Evolutionary conservation across 1,284 basidiomycete genomes (phyloP).

Genomic region (Fistulinella cinereoalba): DNA sequence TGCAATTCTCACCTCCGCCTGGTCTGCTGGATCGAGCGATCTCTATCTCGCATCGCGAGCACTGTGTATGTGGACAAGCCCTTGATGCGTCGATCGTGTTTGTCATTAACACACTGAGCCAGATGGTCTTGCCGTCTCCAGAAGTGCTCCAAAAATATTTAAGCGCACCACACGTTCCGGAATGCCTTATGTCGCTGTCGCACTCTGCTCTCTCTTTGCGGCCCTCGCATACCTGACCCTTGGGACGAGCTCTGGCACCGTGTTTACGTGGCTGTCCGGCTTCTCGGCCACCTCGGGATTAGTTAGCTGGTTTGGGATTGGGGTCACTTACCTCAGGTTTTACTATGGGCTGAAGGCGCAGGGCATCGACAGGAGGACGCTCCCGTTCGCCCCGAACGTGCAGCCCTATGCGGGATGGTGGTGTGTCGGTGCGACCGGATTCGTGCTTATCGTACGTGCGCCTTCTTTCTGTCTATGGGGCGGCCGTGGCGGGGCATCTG

Average conservation of each 20-base stretch:
- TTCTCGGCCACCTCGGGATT: conserved; percentile 46
- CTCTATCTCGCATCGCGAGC: conserved; percentile 26
- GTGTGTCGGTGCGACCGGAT: conserved; percentile 32
- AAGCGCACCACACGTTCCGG: conserved; percentile 50
- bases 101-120: neutral
- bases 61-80: conserved; percentile 16
- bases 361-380: conserved; percentile 45
- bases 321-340: conserved; percentile 61
- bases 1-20: conserved; percentile 59
- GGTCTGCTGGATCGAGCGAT: conserved; percentile 42
- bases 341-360: conserved; percentile 55
- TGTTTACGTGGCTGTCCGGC: conserved; percentile 59
- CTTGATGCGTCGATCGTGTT: neutral
- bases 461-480: neutral
- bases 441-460: conserved; percentile 40
- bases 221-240: conserved; percentile 54
- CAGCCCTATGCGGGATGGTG: conserved; percentile 52
- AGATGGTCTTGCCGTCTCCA: conserved; percentile 58
- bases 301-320: conserved; percentile 63
- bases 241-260: conserved; percentile 45
- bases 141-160: conserved; percentile 61
- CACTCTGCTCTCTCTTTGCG: conserved; percentile 49
- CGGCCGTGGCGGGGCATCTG: too few relatives aligned
- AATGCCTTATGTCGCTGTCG: conserved; percentile 55
- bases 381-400: conserved; percentile 48